Evolutionary conservation across 805 yeast species (phyloP).

Genomic region (Maudiozyma pseudohumilis): DNA sequence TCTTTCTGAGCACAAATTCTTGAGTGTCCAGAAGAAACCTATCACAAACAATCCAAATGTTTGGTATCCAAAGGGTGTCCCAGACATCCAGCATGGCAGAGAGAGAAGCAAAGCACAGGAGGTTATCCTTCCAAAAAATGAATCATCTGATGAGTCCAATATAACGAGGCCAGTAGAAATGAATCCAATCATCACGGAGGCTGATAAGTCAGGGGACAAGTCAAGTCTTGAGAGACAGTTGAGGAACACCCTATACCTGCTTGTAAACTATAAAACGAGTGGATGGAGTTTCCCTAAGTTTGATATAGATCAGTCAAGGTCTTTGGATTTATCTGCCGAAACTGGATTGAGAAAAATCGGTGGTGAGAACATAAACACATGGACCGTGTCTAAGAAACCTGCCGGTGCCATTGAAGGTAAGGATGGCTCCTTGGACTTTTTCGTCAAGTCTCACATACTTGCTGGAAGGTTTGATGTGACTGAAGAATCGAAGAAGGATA

Average conservation of each 20-base stretch:
- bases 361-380: constrained; percentile 68
- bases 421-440: constrained; percentile 40
- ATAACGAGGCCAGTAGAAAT: constrained; percentile 60
- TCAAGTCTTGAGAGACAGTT: constrained; percentile 70
- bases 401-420: constrained; percentile 51
- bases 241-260: constrained; percentile 67
- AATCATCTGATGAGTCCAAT: constrained; percentile 38
- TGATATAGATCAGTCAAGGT: constrained; percentile 32
- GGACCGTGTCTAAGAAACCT: constrained; percentile 88
- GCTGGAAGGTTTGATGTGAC: constrained; percentile 63
- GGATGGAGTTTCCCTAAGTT: constrained; percentile 82
- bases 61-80: constrained; percentile 73
- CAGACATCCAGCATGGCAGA: constrained; percentile 79
- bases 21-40: constrained; percentile 68
- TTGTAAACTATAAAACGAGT: constrained; percentile 39
- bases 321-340: constrained; percentile 68
- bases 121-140: constrained; percentile 62
- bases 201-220: constrained; percentile 55
- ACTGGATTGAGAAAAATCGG: constrained; percentile 61
- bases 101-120: constrained; percentile 79
- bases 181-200: constrained; percentile 64
- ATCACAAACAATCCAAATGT: constrained; percentile 62
- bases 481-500: constrained; percentile 28
- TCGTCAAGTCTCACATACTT: constrained; percentile 78
- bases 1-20: constrained; percentile 70